These are phyloP conservation scores for Talaromyces ruber DNA, from an alignment of 495 filamentous ascomycete genomes.

Conservation along the genomic window DNA sequence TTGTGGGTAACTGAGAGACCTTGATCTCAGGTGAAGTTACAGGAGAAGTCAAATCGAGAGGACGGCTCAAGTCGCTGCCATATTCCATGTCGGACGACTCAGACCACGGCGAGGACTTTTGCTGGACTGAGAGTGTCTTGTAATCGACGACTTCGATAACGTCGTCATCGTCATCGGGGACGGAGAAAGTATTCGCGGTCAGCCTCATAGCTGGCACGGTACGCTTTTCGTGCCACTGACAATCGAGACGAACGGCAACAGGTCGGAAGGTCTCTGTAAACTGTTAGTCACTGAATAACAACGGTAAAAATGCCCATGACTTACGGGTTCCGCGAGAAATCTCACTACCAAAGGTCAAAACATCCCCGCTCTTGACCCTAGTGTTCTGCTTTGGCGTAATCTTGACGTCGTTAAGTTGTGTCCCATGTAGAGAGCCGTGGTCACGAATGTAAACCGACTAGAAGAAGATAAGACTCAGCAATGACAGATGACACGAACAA, in stretches of 20 bases:
- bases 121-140: not conserved
- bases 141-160: constrained; percentile 10
- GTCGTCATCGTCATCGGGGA: constrained; percentile 36
- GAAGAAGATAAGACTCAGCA: not conserved
- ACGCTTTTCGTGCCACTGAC: constrained; percentile 18
- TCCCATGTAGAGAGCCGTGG: constrained; percentile 50
- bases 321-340: constrained; percentile 43
- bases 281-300: not conserved
- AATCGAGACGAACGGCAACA: constrained; percentile 25
- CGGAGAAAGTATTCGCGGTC: constrained; percentile 33
- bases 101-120: not conserved
- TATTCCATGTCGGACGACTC: constrained; percentile 10
- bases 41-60: constrained; percentile 14
- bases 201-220: not conserved
- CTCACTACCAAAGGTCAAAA: constrained; percentile 46
- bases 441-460: constrained; percentile 39
- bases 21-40: constrained; percentile 11
- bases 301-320: constrained; percentile 5
- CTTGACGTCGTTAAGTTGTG: constrained; percentile 37
- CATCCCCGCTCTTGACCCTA: constrained; percentile 32
- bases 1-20: not conserved
- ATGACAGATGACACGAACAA: not conserved
- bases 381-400: constrained; percentile 25
- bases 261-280: constrained; percentile 31
- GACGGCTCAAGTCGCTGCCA: constrained; percentile 13